phyloP scores from a whole-genome alignment of 768 basidiomycete species.

The Panaeolus cyanescens region DNA sequence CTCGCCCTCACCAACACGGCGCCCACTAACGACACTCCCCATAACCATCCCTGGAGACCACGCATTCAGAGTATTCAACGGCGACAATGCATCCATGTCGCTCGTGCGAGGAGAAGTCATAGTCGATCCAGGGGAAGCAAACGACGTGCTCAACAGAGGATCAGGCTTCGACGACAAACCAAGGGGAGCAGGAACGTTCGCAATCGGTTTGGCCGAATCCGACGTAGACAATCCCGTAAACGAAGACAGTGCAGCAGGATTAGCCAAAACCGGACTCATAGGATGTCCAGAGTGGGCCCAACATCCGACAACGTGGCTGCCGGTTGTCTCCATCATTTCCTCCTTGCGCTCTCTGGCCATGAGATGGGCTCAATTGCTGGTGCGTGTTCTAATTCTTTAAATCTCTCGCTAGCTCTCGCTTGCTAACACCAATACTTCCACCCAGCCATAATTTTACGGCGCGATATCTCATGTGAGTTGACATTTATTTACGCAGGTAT shows the following conservation, averaged over 20 bases:
- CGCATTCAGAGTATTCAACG: neutral
- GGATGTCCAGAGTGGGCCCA: no score
- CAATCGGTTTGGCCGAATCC: neutral
- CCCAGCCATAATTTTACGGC: no score
- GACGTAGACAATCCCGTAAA: no score
- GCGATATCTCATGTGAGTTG: no score
- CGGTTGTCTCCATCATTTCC: no score
- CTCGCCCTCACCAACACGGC: conserved; percentile 9
- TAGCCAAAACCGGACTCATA: neutral
- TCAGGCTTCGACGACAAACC: neutral
- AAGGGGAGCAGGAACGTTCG: neutral
- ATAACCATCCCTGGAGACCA: neutral
- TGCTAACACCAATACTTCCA: no score
- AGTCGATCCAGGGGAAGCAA: neutral
- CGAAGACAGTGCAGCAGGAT: neutral
- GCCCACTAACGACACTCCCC: neutral
- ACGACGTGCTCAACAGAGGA: neutral
- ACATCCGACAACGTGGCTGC: no score
- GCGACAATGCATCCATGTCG: neutral
- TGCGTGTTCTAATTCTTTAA: no score
- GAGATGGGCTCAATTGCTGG: no score
- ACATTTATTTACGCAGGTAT: no score
- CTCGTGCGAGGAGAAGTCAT: neutral
- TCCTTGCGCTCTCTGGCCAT: no score
- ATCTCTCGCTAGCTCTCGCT: no score